Evolutionary conservation across 2,329 filamentous ascomycete genomes (phyloP), one percentile per base, ranked within the genome.

Genomic region (Aspergillus tubingensis): DNA sequence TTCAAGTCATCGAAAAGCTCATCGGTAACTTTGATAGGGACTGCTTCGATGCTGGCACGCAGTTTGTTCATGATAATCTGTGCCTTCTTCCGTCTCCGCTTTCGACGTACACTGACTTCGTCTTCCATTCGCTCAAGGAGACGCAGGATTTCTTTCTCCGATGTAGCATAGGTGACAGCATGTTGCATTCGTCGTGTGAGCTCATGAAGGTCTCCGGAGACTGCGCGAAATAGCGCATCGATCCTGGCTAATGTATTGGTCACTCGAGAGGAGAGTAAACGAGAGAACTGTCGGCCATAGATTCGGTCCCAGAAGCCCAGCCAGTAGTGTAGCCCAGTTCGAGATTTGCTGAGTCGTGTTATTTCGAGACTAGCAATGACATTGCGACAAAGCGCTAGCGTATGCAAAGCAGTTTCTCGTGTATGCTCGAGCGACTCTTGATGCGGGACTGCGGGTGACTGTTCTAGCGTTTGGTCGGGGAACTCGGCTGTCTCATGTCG

Each of bases 1-100:
- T 74, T 74, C 61, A 74, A 58, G 38, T 72, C 70, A 48, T 69
- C 67, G 21, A 70, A 72, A 17, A 72, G 61, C 8, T 67, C 63
- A 47, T 74, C 64, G 13, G 59, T 60, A 10, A 74, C 69, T 19
- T 67, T 66, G 8, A 74, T 64, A 8, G 72, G 72, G 23, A 74
- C 73, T 0, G 52, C 47, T 58, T 74, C 71, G 32, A 74, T 65
- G 21, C 58, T 60, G 32, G 48, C 44, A 4, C 70, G 63, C 67
- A 74, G 60, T 17, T 63, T 63, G 13, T 68, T 57, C 32, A 74
- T 48, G 8, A 71, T 65, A 5, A 47, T 36, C 25, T 62, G 63
- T 11, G 70, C 69, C 39, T 66, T 65, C 44, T 61, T 60, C 19
- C 69, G 68, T 27, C 72, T 61, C 8, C 67, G 62, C 21, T 63